Conservation (phyloP, 2,329 filamentous ascomycete species). For the Colletotrichum caudatum region DNA sequence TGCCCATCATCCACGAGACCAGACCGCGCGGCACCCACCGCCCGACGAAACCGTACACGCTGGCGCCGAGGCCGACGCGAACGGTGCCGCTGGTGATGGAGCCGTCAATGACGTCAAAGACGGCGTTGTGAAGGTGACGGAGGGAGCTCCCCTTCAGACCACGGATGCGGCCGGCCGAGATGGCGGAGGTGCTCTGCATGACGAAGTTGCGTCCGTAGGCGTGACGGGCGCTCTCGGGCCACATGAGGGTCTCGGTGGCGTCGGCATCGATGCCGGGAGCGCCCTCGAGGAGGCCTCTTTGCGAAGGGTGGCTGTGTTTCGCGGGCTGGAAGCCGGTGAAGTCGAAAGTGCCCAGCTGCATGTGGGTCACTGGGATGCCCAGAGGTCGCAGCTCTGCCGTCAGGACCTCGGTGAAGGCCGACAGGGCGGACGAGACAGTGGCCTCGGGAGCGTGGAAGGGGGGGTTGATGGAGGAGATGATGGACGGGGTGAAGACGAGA, state of each 20-base stretch:
- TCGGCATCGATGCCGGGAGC: slow-evolving; percentile 56
- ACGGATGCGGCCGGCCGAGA: slow-evolving; percentile 68
- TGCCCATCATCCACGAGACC: slow-evolving; percentile 94
- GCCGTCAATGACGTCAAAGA: slow-evolving; percentile 88
- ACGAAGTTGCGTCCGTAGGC: slow-evolving; percentile 74
- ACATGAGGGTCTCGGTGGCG: slow-evolving; percentile 68
- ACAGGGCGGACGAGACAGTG: slow-evolving; percentile 86
- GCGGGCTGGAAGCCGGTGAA: slow-evolving; percentile 74
- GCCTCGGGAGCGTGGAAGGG: slow-evolving; percentile 89
- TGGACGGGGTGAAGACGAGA: slow-evolving; percentile 81
- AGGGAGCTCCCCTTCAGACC: slow-evolving; percentile 77
- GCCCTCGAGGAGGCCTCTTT: slow-evolving; percentile 56
- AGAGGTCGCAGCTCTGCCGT: slow-evolving; percentile 82
- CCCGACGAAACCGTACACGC: slow-evolving; percentile 87
- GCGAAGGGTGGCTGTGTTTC: slow-evolving; percentile 52
- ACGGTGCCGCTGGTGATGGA: slow-evolving; percentile 72
- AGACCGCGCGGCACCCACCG: slow-evolving; percentile 80
- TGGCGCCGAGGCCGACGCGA: slow-evolving; percentile 85
- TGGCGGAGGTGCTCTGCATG: slow-evolving; percentile 65
- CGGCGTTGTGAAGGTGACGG: slow-evolving; percentile 83
- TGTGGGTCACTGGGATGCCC: slow-evolving; percentile 82
- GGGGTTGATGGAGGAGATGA: slow-evolving; percentile 82
- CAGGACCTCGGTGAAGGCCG: slow-evolving; percentile 85
- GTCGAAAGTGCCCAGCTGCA: slow-evolving; percentile 94
- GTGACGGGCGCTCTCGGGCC: slow-evolving; percentile 71